Evolutionary conservation across 345 rosid species (phyloP).

Genomic region (Clausena lansium): DNA sequence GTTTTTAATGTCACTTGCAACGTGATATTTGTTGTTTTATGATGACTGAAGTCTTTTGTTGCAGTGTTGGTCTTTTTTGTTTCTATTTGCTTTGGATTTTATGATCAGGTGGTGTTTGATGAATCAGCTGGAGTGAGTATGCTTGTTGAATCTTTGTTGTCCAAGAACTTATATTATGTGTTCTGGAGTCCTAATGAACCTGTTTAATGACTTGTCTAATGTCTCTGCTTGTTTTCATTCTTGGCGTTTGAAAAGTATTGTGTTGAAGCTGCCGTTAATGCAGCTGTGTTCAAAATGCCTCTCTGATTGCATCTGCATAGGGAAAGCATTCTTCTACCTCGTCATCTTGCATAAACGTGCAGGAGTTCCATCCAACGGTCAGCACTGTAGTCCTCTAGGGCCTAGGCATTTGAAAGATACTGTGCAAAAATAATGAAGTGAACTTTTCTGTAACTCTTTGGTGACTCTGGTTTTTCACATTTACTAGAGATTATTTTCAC

Average conservation of each 20-base stretch:
- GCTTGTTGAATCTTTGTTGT: neutral
- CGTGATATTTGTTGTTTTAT: neutral
- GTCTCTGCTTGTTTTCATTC: neutral
- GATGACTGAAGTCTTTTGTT: neutral
- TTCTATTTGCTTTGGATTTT: slow-evolving; percentile 5
- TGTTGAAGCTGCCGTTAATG: neutral
- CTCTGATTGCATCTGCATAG: neutral
- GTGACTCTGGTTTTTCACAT: no score
- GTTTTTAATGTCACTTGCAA: neutral
- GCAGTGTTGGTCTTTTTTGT: neutral
- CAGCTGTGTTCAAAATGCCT: neutral
- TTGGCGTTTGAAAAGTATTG: neutral
- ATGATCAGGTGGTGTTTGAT: neutral
- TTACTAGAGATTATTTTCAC: no score
- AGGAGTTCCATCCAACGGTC: no score
- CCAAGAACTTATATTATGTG: neutral
- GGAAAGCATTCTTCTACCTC: neutral
- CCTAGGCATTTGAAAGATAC: no score
- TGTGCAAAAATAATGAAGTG: no score
- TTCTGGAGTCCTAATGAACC: neutral
- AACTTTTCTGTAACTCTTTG: no score
- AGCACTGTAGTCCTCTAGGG: no score
- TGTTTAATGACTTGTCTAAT: neutral
- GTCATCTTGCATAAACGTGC: neutral
- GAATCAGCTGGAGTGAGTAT: neutral